Evolutionary conservation across 2,329 filamentous ascomycete species (phyloP).

Genomic region (Monosporascus sp.): DNA sequence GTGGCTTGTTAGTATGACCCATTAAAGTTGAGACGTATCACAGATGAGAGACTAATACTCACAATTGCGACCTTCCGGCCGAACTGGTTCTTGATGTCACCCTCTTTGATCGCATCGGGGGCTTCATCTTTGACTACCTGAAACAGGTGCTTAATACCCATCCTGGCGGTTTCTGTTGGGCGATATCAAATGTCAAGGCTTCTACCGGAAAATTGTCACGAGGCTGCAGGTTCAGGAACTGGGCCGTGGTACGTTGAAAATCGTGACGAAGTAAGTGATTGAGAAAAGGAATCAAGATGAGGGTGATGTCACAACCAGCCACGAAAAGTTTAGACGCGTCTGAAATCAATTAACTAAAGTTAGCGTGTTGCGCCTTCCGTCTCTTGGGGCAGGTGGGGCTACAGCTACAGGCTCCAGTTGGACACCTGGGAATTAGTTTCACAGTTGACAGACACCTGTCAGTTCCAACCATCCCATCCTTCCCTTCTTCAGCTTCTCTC

Average conservation of each 20-base stretch:
- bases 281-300: not conserved
- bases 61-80: constrained; percentile 97
- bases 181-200: not conserved
- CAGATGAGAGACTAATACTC: constrained; percentile 32
- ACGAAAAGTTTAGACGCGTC: constrained; percentile 13
- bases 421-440: no score
- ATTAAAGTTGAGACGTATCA: not conserved
- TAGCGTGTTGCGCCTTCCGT: no score
- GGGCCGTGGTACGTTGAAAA: not conserved
- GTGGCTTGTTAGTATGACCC: not conserved
- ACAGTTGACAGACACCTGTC: no score
- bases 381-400: no score
- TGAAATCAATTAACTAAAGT: no score
- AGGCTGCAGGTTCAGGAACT: not conserved
- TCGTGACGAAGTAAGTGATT: not conserved
- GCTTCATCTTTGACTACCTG: constrained; percentile 85
- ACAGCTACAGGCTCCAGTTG: no score
- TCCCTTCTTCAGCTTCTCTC: no score
- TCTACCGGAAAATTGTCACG: not conserved
- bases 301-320: constrained; percentile 14
- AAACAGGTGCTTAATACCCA: constrained; percentile 70
- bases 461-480: no score
- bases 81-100: constrained; percentile 98
- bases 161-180: constrained; percentile 26
- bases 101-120: constrained; percentile 90